Evolutionary conservation across 73 alveolate species (phyloP), one percentile per base, ranked within the genome.

Genomic region (Breviolum minutum): DNA sequence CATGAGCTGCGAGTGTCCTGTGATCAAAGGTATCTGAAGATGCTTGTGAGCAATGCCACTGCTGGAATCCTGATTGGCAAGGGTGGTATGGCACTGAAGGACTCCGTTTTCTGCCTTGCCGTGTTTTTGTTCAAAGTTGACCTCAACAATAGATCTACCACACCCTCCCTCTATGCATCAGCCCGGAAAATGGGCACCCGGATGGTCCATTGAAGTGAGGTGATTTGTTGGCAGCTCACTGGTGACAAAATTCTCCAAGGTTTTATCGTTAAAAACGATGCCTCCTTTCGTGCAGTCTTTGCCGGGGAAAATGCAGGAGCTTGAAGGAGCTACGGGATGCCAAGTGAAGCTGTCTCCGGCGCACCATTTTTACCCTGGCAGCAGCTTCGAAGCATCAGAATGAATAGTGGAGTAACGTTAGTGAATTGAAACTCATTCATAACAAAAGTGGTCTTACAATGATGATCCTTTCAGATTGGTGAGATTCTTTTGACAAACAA

Each of bases 31-130:
- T 90, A 29, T 64, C 74, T 90, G 61, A 90, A 90, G 80, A 32
- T 90, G 87, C 87, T 90, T 17, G 96, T 90, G 74, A 90, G 86
- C 87, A 90, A 90, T 63, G 87, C 73, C 27, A 90, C 96, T 1
- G 96, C 96, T 12, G 96, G 96, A 13, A 90, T 90, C 87, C 87
- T 90, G 48, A 90, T 90, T 60, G 96, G 96, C 24, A 90, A 90
- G 80, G 96, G 96, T 26, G 96, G 96, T 30, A 8, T 13, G 3
- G 30, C 96, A 11, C 64, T 90, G 29, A 90, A 90, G 96, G 96
- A 90, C 63, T 20, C 13, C 6, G 26, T 7, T 66, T 24, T 20
- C 87, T 26, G n/a, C 63, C 1, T 26, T 8, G 83, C 83, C 83
- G 40, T 54, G 5, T 32, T 22, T 14, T 24, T 24, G 40, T 40